phyloP scores from a whole-genome alignment of 352 stramenopile genomes.

The Pythium phragmiticola region DNA sequence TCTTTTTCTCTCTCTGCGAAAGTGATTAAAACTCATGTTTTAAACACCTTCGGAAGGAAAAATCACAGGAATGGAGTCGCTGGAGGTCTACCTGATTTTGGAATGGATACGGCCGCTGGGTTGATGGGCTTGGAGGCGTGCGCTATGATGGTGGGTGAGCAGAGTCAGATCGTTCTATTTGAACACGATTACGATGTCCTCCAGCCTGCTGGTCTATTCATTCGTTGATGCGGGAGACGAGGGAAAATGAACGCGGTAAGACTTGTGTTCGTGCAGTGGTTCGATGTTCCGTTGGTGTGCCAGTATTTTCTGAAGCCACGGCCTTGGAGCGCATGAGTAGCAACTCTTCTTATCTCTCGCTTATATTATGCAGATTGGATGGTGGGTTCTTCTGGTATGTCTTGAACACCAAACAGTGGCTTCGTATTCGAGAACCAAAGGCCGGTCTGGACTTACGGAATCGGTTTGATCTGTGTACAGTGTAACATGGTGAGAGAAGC shows the following conservation, averaged over 20 bases:
- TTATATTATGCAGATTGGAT: neutral
- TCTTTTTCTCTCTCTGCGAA: slow-evolving; percentile 18
- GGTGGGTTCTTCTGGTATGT: neutral
- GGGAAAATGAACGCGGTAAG: no score
- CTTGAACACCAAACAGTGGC: neutral
- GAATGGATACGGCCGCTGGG: neutral
- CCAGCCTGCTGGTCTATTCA: no score
- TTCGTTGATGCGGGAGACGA: no score
- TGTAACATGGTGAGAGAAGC: neutral
- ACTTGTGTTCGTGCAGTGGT: no score
- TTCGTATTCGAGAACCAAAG: neutral
- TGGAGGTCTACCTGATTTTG: neutral
- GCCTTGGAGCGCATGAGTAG: no score
- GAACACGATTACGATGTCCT: neutral
- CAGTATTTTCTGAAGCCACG: no score
- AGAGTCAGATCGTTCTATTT: neutral
- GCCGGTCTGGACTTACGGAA: slow-evolving; percentile 55
- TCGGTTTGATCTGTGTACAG: slow-evolving; percentile 91
- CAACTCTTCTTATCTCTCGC: no score
- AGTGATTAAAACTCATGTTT: slow-evolving; percentile 25
- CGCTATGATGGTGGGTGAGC: neutral
- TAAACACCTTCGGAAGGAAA: slow-evolving; percentile 10
- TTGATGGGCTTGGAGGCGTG: no score
- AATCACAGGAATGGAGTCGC: neutral
- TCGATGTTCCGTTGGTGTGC: no score